Evolutionary conservation across 2,329 filamentous ascomycete species (phyloP).

Genomic region (Alternaria sp.): DNA sequence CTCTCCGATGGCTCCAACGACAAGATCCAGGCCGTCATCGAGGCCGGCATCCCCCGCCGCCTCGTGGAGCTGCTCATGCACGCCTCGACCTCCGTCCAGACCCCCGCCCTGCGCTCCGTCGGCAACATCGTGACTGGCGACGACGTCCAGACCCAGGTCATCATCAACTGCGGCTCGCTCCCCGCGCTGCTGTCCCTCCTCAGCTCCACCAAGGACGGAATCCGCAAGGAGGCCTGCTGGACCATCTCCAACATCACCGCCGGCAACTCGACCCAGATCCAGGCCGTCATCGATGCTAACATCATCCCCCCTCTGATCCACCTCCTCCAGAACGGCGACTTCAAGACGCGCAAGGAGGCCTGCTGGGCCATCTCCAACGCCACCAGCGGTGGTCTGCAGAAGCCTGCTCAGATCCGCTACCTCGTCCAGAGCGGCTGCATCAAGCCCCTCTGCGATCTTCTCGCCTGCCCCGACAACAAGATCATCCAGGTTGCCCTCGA

Average conservation of each 20-base stretch:
- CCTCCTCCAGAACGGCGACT: constrained; percentile 92
- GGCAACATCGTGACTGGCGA: constrained; percentile 99
- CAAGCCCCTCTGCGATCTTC: constrained; percentile 93
- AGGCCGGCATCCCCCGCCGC: constrained; percentile 94
- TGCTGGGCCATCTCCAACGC: constrained; percentile 99
- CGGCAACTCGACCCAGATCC: constrained; percentile 96
- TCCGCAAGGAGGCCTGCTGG: constrained; percentile 99
- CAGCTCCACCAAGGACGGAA: constrained; percentile 97
- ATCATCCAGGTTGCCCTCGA: constrained; percentile 99
- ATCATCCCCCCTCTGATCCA: constrained; percentile 97
- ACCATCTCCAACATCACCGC: constrained; percentile 99
- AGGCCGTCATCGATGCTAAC: constrained; percentile 94
- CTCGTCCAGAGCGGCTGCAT: constrained; percentile 94
- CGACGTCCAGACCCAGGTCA: constrained; percentile 98
- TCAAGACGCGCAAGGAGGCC: constrained; percentile 99
- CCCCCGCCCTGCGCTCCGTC: constrained; percentile 92
- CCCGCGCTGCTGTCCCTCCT: constrained; percentile 91
- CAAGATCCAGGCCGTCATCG: constrained; percentile 99
- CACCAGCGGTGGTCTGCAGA: constrained; percentile 95
- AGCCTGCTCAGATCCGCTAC: constrained; percentile 98
- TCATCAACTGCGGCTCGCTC: constrained; percentile 97
- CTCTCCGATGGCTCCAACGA: constrained; percentile 97
- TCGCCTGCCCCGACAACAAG: constrained; percentile 98
- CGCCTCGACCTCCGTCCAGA: constrained; percentile 97
- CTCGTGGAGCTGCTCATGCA: constrained; percentile 98